Evolutionary conservation across 2,329 filamentous ascomycete genomes (phyloP).

Genomic region (Cladorrhinum sp.): DNA sequence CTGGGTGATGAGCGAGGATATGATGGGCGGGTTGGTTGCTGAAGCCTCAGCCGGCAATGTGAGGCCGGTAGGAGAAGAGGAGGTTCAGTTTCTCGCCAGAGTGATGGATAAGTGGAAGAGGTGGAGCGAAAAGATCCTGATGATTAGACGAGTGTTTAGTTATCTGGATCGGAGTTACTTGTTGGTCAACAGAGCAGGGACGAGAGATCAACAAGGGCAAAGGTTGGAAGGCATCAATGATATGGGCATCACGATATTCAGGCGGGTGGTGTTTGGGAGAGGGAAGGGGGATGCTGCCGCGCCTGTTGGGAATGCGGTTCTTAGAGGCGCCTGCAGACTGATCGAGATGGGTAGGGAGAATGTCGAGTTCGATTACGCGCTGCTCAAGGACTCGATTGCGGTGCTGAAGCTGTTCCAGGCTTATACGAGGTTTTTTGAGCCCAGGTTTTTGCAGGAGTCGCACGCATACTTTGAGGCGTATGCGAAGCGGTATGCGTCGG

Average conservation of each 20-base stretch:
- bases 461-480: slow-evolving; percentile 66
- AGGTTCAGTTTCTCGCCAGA: slow-evolving; percentile 47
- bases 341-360: slow-evolving; percentile 49
- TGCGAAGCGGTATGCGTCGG: slow-evolving; percentile 39
- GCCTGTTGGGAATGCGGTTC: slow-evolving; percentile 38
- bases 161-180: slow-evolving; percentile 91
- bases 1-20: slow-evolving; percentile 58
- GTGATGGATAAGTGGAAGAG: slow-evolving; percentile 63
- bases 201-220: slow-evolving; percentile 40
- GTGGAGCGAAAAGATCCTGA: slow-evolving; percentile 76
- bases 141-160: slow-evolving; percentile 85
- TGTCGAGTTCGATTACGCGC: slow-evolving; percentile 54
- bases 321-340: slow-evolving; percentile 68
- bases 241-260: slow-evolving; percentile 74
- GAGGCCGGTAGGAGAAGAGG: slow-evolving; percentile 56
- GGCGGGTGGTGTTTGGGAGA: slow-evolving; percentile 51
- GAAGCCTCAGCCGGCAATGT: slow-evolving; percentile 27
- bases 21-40: slow-evolving; percentile 50
- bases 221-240: slow-evolving; percentile 73
- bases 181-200: slow-evolving; percentile 37
- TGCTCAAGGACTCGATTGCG: slow-evolving; percentile 73
- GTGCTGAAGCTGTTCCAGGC: slow-evolving; percentile 84
- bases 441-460: slow-evolving; percentile 66
- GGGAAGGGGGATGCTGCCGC: slow-evolving; percentile 16
- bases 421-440: slow-evolving; percentile 78